Conservation (phyloP, 139 green algal species). For the Dunaliella primolecta region DNA sequence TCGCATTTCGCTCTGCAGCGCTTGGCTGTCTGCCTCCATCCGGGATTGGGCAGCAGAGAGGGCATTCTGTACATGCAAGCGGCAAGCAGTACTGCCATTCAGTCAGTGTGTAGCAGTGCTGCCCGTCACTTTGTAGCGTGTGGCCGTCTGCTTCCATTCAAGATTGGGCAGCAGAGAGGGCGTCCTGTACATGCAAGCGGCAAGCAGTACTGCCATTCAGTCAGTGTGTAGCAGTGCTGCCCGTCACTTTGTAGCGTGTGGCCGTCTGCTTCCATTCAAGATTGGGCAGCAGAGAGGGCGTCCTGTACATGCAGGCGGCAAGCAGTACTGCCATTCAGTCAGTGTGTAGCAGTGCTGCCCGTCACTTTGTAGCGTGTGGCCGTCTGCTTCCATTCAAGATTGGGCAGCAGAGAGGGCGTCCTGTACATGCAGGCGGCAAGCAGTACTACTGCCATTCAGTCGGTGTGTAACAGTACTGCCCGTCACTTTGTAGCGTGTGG, state of each 20-base stretch:
- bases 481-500: not conserved
- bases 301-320: too few relatives aligned
- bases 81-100: too few relatives aligned
- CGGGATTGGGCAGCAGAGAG: conserved; percentile 8
- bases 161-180: conserved; percentile 12
- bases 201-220: too few relatives aligned
- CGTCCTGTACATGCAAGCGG: too few relatives aligned
- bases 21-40: conserved; percentile 14
- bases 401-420: conserved; percentile 14
- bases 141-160: conserved; percentile 17
- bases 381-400: conserved; percentile 19
- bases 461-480: not conserved
- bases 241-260: not conserved
- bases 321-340: too few relatives aligned
- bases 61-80: too few relatives aligned
- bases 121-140: not conserved
- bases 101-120: too few relatives aligned
- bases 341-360: not conserved
- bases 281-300: conserved; percentile 14
- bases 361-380: not conserved
- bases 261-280: conserved; percentile 17
- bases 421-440: too few relatives aligned
- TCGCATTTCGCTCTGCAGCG: not conserved
- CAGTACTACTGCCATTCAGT: too few relatives aligned
- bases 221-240: not conserved